Conservation (phyloP, 2,329 filamentous ascomycete species). For the Huntiella abstrusa region DNA sequence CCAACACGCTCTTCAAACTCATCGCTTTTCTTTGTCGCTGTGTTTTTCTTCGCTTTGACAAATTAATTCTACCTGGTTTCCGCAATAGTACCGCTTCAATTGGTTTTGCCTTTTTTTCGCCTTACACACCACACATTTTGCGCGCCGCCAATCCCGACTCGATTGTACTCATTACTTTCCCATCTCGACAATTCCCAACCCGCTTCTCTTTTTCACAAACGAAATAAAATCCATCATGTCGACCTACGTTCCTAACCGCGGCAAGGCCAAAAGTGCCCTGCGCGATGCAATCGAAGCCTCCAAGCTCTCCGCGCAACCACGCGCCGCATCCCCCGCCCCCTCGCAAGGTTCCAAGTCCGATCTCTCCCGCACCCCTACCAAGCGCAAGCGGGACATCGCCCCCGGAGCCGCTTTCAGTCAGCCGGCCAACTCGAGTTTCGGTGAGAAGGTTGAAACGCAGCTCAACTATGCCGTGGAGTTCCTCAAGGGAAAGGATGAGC, state of each 20-base stretch:
- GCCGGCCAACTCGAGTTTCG: constrained; percentile 55
- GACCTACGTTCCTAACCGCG: constrained; percentile 5
- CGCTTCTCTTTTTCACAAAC: neutral
- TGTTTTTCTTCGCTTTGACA: no score
- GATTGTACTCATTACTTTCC: neutral
- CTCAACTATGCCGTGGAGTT: constrained; percentile 75
- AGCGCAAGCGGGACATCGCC: constrained; percentile 35
- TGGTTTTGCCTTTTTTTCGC: neutral
- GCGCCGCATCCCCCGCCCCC: constrained; percentile 34
- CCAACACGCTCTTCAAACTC: no score
- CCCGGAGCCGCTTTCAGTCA: constrained; percentile 50
- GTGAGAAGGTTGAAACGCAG: constrained; percentile 67
- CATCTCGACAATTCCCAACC: neutral
- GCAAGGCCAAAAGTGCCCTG: constrained; percentile 3
- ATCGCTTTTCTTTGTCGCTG: no score
- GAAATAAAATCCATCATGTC: constrained; percentile 1
- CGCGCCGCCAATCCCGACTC: no score
- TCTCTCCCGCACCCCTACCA: constrained; percentile 38
- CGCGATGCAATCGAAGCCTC: constrained; percentile 24
- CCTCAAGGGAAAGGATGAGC: constrained; percentile 51
- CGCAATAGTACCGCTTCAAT: neutral
- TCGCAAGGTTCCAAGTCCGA: constrained; percentile 34
- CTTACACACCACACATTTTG: neutral
- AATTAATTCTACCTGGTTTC: neutral
- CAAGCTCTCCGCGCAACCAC: constrained; percentile 37